phyloP scores from a whole-genome alignment of 768 basidiomycete species.

The Astraeus odoratus region DNA sequence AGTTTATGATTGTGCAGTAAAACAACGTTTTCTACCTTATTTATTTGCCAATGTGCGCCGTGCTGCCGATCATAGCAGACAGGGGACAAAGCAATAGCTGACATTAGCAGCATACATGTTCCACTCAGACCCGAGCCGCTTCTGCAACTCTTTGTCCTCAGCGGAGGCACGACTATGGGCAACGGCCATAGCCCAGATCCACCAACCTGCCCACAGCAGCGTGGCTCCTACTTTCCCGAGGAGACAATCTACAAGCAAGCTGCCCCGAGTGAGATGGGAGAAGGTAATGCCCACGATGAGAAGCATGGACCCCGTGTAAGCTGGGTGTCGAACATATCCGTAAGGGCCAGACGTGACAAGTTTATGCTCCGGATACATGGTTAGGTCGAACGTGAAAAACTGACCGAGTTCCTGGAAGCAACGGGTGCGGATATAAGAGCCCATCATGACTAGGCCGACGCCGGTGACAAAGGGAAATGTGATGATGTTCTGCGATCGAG shows the following conservation, averaged over 20 bases:
- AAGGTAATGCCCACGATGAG: conserved; percentile 41
- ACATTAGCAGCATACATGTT: conserved; percentile 38
- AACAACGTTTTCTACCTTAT: no score
- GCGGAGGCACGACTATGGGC: conserved; percentile 41
- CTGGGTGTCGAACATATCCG: conserved; percentile 48
- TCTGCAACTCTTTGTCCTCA: conserved; percentile 44
- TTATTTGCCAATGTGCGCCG: no score
- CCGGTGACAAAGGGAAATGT: conserved; percentile 42
- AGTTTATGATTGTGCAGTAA: no score
- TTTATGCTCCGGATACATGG: conserved; percentile 44
- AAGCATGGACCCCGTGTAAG: conserved; percentile 47
- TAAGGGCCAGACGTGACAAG: conserved; percentile 48
- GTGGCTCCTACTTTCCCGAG: conserved; percentile 26
- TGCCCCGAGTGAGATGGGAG: conserved; percentile 40
- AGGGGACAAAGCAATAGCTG: conserved; percentile 44
- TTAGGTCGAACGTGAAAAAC: conserved; percentile 55
- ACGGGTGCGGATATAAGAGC: conserved; percentile 42
- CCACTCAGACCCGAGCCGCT: conserved; percentile 42
- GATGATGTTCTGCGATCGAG: conserved; percentile 23
- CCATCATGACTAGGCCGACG: conserved; percentile 35
- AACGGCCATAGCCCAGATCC: conserved; percentile 43
- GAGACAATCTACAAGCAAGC: conserved; percentile 39
- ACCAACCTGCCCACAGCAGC: conserved; percentile 36
- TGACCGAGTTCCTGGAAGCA: conserved; percentile 49
- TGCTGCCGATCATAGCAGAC: conserved; percentile 19